Conservation (phyloP, 1,284 basidiomycete species). For the Sanghuangporus weigelae region DNA sequence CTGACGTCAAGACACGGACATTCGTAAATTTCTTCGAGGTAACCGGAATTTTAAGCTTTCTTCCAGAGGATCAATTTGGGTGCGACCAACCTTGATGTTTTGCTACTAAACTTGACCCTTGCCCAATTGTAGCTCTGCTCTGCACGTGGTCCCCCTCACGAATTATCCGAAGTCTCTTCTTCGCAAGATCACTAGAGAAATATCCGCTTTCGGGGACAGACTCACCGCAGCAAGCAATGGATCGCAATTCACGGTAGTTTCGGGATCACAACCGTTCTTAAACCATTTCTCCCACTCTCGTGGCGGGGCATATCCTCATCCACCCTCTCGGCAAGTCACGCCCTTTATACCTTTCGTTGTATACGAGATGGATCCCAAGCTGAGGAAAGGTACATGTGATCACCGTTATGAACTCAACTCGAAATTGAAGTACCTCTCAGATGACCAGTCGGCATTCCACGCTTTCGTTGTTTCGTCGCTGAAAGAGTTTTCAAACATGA, state of each 20-base stretch:
- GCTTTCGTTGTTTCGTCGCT: not conserved
- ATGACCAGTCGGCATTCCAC: not conserved
- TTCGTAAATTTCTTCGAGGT: constrained; percentile 1
- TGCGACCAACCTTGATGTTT: too few relatives aligned
- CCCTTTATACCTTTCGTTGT: not conserved
- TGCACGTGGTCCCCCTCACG: constrained; percentile 10
- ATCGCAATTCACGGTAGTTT: not conserved
- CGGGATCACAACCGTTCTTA: constrained; percentile 7
- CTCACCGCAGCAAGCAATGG: not conserved
- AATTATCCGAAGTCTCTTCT: constrained; percentile 5
- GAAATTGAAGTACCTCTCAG: not conserved
- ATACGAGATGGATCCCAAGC: not conserved
- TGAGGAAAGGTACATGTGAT: not conserved
- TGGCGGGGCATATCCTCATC: constrained; percentile 14
- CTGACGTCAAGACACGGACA: not conserved
- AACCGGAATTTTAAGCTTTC: constrained; percentile 8
- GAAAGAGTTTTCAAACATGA: not conserved
- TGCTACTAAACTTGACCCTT: not conserved
- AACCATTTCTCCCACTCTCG: constrained; percentile 2
- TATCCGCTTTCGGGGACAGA: not conserved
- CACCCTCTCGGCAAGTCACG: constrained; percentile 7
- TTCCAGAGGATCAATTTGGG: constrained; percentile 1
- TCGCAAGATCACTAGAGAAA: not conserved
- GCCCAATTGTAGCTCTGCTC: not conserved
- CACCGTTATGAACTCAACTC: not conserved